Base-by-base conservation (phyloP, 768 basidiomycete species). In the Cyclocybe aegerita region DNA sequence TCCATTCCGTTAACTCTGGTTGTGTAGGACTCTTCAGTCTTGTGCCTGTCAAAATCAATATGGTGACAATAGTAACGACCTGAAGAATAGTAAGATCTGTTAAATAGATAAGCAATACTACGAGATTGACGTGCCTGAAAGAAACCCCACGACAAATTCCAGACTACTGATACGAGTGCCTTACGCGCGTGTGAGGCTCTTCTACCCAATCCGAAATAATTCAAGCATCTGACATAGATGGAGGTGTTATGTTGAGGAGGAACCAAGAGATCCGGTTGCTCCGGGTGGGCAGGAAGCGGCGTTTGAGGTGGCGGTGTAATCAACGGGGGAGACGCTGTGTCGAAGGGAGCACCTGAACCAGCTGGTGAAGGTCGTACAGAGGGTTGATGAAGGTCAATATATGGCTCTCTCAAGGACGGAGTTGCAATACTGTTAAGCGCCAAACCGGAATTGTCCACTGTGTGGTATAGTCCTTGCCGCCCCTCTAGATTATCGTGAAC, bases 161-260 rank as follows among this genome's bases (percentile, higher is more conserved):
- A 79, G 32, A 82, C 63, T 9, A 86, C 57, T 6, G 77, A 76
- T 23, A 84, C 70, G 12, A 84, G 60, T 38, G 79, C 72, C 60
- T 78, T 82, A 39, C 85, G 74, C 5, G 73, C 74, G 50, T 68
- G 70, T 3, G 78, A 70, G 16, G 78, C 82, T 42, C 75, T 68
- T 9, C 74, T 70, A 6, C 86, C 85, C 46, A 81, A 60, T 3
- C 85, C 85, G 37, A 86, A 64, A 54, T 73, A 71, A 3, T 65
- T 57, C 57, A 78, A 64, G 12, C 62, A 23, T 45, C 65, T 67
- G 33, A 43, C 46, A 50, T 65, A 62, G 1, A 63, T 49, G 2
- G 70, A 64, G 14, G 54, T 44, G 45, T 42, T 55, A 16, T 34
- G 61, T 46, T 50, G 53, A 50, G 53, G 58, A 43, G 51, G 62